Evolutionary conservation across 2,329 filamentous ascomycete species (phyloP).

Genomic region (Graphiopsis chlorocephala): DNA sequence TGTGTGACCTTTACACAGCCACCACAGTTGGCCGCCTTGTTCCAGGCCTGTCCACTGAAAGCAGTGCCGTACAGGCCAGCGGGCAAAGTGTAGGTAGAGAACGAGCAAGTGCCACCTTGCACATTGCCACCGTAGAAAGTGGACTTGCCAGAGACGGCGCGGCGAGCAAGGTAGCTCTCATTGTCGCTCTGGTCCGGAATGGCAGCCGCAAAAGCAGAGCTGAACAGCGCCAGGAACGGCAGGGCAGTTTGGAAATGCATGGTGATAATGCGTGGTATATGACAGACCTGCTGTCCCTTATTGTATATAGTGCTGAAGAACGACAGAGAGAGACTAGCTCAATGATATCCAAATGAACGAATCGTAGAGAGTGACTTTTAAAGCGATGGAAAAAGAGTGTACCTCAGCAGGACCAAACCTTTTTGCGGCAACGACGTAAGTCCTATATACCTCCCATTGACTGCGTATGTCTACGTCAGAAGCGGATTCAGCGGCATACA

Average conservation of each 20-base stretch:
- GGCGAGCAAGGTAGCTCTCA: slow-evolving; percentile 21
- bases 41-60: slow-evolving; percentile 59
- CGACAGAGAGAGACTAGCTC: neutral
- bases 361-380: slow-evolving; percentile 1
- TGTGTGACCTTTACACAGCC: slow-evolving; percentile 60
- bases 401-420: neutral
- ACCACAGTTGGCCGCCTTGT: slow-evolving; percentile 56
- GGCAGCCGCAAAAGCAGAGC: slow-evolving; percentile 18
- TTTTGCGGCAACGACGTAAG: neutral
- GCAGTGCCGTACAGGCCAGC: slow-evolving; percentile 60
- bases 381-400: neutral
- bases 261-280: neutral
- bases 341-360: neutral
- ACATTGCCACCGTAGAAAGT: slow-evolving; percentile 36
- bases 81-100: slow-evolving; percentile 62
- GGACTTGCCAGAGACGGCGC: slow-evolving; percentile 23
- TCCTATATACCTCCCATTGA: neutral
- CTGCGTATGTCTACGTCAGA: slow-evolving; percentile 2
- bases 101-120: slow-evolving; percentile 61
- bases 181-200: slow-evolving; percentile 18
- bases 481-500: slow-evolving; percentile 12
- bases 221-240: neutral
- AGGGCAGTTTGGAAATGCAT: slow-evolving; percentile 1
- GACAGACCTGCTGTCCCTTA: slow-evolving; percentile 3
- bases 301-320: neutral